Evolutionary conservation across 768 basidiomycete genomes (phyloP).

Genomic region (Rhodotorula babjevae): DNA sequence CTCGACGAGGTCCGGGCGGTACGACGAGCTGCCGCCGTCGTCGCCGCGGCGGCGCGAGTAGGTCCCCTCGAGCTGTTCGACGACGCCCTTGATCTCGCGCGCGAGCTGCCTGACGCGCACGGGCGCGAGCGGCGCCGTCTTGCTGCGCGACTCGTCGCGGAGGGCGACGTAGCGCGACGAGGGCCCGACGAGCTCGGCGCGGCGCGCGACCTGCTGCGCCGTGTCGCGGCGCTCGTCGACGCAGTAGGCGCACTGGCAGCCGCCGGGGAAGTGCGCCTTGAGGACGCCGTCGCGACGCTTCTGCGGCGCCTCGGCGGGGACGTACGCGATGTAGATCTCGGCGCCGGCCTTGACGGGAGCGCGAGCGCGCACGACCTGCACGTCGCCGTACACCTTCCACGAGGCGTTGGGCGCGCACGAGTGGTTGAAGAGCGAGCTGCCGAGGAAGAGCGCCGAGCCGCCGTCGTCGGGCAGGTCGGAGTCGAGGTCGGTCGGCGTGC

Average conservation of each 20-base stretch:
- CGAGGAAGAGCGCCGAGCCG: slow-evolving; percentile 40
- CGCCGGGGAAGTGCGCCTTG: background rate
- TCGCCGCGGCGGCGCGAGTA: background rate
- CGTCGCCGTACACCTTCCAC: slow-evolving; percentile 44
- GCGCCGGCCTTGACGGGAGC: slow-evolving; percentile 40
- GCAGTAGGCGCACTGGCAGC: background rate
- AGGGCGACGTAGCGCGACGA: no score
- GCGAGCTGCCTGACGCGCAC: no score
- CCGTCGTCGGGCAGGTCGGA: background rate
- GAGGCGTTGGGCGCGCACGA: slow-evolving; percentile 43
- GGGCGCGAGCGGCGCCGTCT: no score
- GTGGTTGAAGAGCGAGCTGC: slow-evolving; percentile 49
- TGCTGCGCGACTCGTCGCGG: no score
- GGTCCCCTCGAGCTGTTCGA: background rate
- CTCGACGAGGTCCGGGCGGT: background rate
- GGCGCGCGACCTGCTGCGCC: no score
- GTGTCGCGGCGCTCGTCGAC: no score
- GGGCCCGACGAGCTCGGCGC: no score
- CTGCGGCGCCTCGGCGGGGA: no score
- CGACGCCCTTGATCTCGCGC: background rate
- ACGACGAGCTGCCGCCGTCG: no score
- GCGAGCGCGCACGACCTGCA: slow-evolving; percentile 46
- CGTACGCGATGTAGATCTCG: slow-evolving; percentile 42
- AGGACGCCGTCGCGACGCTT: no score
- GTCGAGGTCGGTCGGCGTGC: no score